Conservation (phyloP, 768 basidiomycete genomes). For the Pholiota microspora region DNA sequence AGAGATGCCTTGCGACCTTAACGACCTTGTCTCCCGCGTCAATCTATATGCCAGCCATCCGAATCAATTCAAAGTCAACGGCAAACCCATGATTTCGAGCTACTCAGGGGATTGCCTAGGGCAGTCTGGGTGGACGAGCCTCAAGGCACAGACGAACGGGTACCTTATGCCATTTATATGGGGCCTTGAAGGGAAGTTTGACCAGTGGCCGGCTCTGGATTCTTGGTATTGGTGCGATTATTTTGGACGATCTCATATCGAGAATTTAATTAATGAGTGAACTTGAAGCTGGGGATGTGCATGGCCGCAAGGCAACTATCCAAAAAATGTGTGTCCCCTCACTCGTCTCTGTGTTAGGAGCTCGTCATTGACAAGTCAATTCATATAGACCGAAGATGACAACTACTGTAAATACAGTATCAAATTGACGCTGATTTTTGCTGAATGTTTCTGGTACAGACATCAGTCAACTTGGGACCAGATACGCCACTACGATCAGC, state of each 20-base stretch:
- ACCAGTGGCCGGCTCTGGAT: conserved; percentile 47
- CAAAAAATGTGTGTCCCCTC: conserved; percentile 35
- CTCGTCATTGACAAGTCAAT: background rate
- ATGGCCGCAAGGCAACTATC: conserved; percentile 50
- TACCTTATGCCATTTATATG: conserved; percentile 57
- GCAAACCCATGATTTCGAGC: conserved; percentile 57
- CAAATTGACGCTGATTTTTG: background rate
- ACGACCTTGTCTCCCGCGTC: conserved; percentile 39
- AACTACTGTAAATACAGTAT: conserved; percentile 39
- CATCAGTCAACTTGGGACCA: conserved; percentile 38
- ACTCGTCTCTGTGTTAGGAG: background rate
- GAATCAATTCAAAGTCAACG: conserved; percentile 53
- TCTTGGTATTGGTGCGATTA: conserved; percentile 45
- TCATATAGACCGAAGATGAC: conserved; percentile 39
- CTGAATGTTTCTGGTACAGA: conserved; percentile 26
- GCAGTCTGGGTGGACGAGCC: conserved; percentile 40
- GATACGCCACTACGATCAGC: conserved; percentile 45
- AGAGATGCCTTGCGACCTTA: conserved; percentile 45
- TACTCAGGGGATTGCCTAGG: conserved; percentile 64
- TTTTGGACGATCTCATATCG: background rate
- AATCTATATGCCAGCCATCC: conserved; percentile 47
- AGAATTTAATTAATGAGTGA: background rate
- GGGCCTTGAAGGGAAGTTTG: conserved; percentile 45
- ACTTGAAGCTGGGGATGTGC: conserved; percentile 54
- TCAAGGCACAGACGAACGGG: conserved; percentile 45